These are phyloP conservation scores for Protomyces macrosporus DNA, from an alignment of 1,139 yeast species.

Conservation along the genomic window DNA sequence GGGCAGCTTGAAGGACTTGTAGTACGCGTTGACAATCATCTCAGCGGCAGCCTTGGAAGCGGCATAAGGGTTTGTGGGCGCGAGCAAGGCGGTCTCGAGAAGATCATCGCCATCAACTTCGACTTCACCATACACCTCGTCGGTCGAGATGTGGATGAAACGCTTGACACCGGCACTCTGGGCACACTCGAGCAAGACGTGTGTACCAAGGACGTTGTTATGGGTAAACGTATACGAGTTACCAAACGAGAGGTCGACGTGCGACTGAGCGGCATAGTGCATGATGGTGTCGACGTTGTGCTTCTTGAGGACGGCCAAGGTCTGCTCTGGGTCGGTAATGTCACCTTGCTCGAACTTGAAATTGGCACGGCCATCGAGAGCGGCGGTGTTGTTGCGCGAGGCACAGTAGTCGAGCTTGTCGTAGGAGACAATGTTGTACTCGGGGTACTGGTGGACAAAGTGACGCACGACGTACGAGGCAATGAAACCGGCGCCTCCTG, in stretches of 20 bases:
- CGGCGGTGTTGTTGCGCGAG: slow-evolving; percentile 35
- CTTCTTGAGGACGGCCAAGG: slow-evolving; percentile 34
- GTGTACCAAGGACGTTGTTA: slow-evolving; percentile 51
- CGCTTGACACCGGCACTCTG: slow-evolving; percentile 36
- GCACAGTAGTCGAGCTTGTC: slow-evolving; percentile 47
- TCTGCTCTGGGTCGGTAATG: slow-evolving; percentile 38
- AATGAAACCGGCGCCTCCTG: slow-evolving; percentile 60
- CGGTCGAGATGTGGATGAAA: slow-evolving; percentile 55
- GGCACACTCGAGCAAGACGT: slow-evolving; percentile 48
- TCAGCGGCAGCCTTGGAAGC: slow-evolving; percentile 58
- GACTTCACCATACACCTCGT: slow-evolving; percentile 55
- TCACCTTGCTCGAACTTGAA: slow-evolving; percentile 42
- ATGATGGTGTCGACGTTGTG: slow-evolving; percentile 43
- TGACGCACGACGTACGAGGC: slow-evolving; percentile 50
- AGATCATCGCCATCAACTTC: slow-evolving; percentile 36
- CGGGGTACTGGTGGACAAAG: slow-evolving; percentile 43
- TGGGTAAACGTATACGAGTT: slow-evolving; percentile 41
- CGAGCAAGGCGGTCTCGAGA: slow-evolving; percentile 43
- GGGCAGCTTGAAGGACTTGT: slow-evolving; percentile 46
- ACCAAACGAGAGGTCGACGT: slow-evolving; percentile 52
- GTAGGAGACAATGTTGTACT: slow-evolving; percentile 45
- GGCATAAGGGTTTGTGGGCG: slow-evolving; percentile 58
- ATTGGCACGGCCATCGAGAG: slow-evolving; percentile 36
- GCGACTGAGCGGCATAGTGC: slow-evolving; percentile 57
- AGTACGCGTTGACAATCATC: slow-evolving; percentile 48